phyloP scores from a whole-genome alignment of 768 basidiomycete genomes.

The Leccinum variicolor region DNA sequence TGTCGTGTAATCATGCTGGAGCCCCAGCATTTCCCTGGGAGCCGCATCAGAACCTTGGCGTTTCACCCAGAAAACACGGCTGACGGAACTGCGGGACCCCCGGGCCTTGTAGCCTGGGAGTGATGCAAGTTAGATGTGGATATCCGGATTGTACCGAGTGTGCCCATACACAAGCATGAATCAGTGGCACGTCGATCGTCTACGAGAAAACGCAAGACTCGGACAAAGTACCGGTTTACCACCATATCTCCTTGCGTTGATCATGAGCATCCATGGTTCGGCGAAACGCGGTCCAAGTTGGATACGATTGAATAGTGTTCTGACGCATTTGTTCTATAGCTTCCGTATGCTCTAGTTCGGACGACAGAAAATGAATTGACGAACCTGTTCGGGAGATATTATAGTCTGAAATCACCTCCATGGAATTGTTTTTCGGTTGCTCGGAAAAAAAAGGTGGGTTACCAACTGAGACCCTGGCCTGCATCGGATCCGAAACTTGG shows the following conservation, averaged over 20 bases:
- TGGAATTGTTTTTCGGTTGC: not conserved
- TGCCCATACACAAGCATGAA: not conserved
- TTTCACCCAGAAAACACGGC: not conserved
- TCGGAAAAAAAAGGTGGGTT: not conserved
- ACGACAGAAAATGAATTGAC: not conserved
- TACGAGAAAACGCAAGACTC: not conserved
- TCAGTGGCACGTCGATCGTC: not conserved
- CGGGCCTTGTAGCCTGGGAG: not conserved
- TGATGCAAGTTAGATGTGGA: not conserved
- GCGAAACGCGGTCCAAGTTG: not conserved
- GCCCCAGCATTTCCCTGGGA: not conserved
- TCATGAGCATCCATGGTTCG: not conserved
- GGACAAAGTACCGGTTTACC: not conserved
- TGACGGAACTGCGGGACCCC: not conserved
- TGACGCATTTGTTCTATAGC: not conserved
- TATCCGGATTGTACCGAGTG: not conserved
- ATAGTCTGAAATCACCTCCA: not conserved
- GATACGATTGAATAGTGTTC: not conserved
- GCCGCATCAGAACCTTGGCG: not conserved
- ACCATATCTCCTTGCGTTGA: not conserved
- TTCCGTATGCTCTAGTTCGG: not conserved
- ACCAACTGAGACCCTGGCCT: not conserved
- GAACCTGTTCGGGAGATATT: not conserved
- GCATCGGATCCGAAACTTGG: not conserved
- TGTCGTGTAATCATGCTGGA: not conserved